A percentile compares a stretch with the other conserved stretches of the same genome.
Conservation (phyloP, 345 rosid genomes). For the Citrus trifoliata region DNA sequence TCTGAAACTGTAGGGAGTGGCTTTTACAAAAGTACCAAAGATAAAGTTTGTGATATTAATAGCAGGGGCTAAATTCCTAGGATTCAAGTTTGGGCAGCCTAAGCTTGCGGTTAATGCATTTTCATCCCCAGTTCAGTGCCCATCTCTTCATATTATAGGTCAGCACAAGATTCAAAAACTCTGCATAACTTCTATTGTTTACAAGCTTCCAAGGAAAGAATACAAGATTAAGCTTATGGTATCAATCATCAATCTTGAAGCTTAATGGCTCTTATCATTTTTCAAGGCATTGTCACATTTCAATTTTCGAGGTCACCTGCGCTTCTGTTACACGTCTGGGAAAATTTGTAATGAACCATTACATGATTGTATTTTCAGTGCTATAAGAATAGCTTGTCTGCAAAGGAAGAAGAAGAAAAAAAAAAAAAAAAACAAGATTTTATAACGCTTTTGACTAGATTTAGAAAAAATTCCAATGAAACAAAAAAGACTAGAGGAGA, state of each 20-base stretch:
- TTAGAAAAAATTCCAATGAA: not conserved
- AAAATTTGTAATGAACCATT: not conserved
- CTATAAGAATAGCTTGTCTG: too few species aligned
- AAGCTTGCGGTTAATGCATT: conserved; percentile 48
- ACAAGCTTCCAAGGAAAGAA: not conserved
- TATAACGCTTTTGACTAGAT: not conserved
- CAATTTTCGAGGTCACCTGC: not conserved
- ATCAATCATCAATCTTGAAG: not conserved
- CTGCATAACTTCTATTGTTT: not conserved
- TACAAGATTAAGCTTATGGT: not conserved
- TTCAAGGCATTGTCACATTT: not conserved
- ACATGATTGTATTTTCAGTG: not conserved
- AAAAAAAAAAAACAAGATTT: too few species aligned
- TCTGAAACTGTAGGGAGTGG: conserved; percentile 13
- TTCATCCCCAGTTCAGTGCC: conserved; percentile 47
- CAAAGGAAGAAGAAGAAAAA: too few species aligned
- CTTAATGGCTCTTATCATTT: not conserved
- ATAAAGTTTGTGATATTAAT: conserved; percentile 50
- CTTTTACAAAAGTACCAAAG: conserved; percentile 42
- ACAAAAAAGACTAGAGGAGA: not conserved
- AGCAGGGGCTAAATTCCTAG: conserved; percentile 38
- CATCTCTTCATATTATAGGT: conserved; percentile 67
- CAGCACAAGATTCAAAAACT: not conserved
- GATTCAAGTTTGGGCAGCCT: conserved; percentile 43
- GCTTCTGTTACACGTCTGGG: too few species aligned